phyloP scores from a whole-genome alignment of 331 rosid genomes.

The Pyrus hybrid region DNA sequence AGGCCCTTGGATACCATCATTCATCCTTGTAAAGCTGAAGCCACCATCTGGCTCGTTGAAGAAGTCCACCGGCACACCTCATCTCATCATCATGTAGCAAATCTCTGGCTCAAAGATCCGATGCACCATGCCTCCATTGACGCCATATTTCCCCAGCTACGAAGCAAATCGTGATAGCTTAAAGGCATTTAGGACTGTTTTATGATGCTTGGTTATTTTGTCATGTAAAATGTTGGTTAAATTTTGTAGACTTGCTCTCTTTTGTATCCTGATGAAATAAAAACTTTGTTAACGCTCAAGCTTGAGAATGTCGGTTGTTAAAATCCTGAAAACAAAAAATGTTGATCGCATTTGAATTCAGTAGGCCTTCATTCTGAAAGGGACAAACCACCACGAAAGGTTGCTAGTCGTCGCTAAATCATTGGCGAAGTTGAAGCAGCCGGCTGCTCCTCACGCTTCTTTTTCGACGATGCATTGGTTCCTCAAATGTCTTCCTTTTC shows the following conservation, averaged over 20 bases:
- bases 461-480: not conserved
- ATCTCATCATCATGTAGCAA: constrained; percentile 58
- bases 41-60: constrained; percentile 76
- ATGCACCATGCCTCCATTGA: constrained; percentile 59
- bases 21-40: constrained; percentile 89
- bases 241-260: not conserved
- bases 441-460: not conserved
- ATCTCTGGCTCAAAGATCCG: constrained; percentile 64
- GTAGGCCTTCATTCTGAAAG: not conserved
- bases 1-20: constrained; percentile 61
- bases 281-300: not conserved
- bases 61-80: constrained; percentile 83
- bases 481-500: not conserved
- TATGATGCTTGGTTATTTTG: constrained; percentile 5
- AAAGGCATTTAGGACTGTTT: constrained; percentile 8
- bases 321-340: not conserved
- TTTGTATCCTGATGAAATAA: not conserved
- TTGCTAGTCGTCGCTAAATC: not conserved
- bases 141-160: constrained; percentile 58
- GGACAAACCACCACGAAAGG: not conserved
- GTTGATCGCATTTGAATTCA: not conserved
- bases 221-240: not conserved
- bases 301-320: not conserved
- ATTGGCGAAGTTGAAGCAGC: not conserved
- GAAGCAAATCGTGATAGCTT: constrained; percentile 23